Conservation (phyloP, 2,329 filamentous ascomycete genomes). For the Arthrocladium fulminans region DNA sequence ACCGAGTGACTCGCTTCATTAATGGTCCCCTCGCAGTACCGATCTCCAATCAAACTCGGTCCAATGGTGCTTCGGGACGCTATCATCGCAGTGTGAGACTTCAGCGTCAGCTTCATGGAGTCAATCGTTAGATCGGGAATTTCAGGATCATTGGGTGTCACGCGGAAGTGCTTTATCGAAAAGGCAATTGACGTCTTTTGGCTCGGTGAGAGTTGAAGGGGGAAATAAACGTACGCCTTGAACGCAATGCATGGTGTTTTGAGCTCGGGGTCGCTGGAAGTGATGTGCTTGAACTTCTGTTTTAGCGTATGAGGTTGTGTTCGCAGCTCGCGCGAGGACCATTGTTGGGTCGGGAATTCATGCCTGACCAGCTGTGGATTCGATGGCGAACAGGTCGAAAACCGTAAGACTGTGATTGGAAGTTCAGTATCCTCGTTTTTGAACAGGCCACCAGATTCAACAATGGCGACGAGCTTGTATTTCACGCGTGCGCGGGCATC, state of each 20-base stretch:
- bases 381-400: background rate
- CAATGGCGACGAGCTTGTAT: conserved; percentile 1
- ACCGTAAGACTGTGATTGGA: background rate
- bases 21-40: background rate
- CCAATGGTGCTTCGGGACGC: background rate
- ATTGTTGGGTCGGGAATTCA: background rate
- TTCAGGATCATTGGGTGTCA: conserved; percentile 5
- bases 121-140: conserved; percentile 1
- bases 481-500: conserved; percentile 4
- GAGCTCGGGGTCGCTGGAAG: background rate
- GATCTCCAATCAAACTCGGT: background rate
- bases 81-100: background rate
- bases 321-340: conserved; percentile 1
- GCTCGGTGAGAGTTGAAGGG: background rate
- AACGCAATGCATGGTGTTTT: conserved; percentile 2
- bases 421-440: conserved; percentile 2
- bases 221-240: conserved; percentile 1
- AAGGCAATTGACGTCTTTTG: conserved; percentile 2
- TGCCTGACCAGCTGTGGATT: background rate
- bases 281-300: conserved; percentile 7
- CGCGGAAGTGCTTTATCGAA: background rate
- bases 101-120: background rate
- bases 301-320: background rate
- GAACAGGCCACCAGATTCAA: conserved; percentile 1
- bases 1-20: background rate